phyloP scores from a whole-genome alignment of 805 yeast genomes.

The Pichia californica region DNA sequence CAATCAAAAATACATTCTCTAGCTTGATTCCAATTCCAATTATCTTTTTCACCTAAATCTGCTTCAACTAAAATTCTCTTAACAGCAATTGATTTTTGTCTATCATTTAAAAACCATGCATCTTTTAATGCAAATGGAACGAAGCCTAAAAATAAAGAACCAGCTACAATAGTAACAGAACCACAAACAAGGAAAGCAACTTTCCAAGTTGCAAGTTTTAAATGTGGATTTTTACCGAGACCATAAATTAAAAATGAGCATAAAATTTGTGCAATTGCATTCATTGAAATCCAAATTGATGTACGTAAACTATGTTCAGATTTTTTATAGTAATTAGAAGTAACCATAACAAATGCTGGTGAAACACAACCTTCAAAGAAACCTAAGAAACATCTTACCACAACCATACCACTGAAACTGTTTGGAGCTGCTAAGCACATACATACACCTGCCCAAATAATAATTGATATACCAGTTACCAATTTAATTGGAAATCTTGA shows the following conservation, averaged over 20 bases:
- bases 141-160: constrained; percentile 20
- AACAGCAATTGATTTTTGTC: constrained; percentile 40
- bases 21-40: constrained; percentile 49
- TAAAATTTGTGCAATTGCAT: constrained; percentile 37
- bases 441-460: constrained; percentile 56
- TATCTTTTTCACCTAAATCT: constrained; percentile 38
- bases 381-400: constrained; percentile 43
- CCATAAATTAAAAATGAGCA: constrained; percentile 52
- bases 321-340: constrained; percentile 50
- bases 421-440: constrained; percentile 41
- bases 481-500: constrained; percentile 54
- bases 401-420: constrained; percentile 39
- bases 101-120: constrained; percentile 37
- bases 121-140: constrained; percentile 38
- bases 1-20: constrained; percentile 48
- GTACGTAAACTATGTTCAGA: constrained; percentile 33
- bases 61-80: constrained; percentile 37
- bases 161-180: constrained; percentile 36
- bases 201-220: constrained; percentile 50
- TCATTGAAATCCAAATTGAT: constrained; percentile 36
- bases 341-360: constrained; percentile 50
- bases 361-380: constrained; percentile 46
- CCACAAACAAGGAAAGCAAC: constrained; percentile 55
- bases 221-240: constrained; percentile 32
- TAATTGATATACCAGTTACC: constrained; percentile 40